Evolutionary conservation across 2,329 filamentous ascomycete genomes (phyloP).

Genomic region (Xylariales sp.): DNA sequence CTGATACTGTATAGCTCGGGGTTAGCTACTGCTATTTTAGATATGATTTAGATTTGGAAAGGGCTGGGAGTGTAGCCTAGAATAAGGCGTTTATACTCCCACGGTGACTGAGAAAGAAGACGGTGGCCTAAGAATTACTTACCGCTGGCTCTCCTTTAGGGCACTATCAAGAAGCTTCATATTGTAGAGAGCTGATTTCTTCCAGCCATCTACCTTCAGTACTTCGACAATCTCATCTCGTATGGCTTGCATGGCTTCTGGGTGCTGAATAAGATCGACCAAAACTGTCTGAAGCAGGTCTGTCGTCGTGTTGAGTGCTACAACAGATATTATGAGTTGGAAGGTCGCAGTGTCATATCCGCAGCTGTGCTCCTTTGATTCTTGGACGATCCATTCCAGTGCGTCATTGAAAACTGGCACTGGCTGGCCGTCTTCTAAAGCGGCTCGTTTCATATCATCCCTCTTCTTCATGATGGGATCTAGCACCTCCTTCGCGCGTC

Average conservation of each 20-base stretch:
- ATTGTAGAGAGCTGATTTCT: slow-evolving; percentile 45
- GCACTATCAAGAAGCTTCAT: slow-evolving; percentile 53
- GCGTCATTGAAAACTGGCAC: slow-evolving; percentile 48
- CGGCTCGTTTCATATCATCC: slow-evolving; percentile 30
- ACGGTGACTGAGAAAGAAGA: too few species aligned
- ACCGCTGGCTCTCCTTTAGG: slow-evolving; percentile 51
- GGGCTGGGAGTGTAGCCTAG: background rate
- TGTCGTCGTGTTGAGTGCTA: slow-evolving; percentile 54
- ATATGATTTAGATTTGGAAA: background rate
- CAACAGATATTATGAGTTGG: slow-evolving; percentile 49
- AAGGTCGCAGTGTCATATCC: slow-evolving; percentile 45
- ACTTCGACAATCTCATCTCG: slow-evolving; percentile 56
- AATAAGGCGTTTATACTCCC: background rate
- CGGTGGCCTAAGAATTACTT: background rate
- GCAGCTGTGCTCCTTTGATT: slow-evolving; percentile 44
- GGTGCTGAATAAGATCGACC: slow-evolving; percentile 55
- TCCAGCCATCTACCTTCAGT: slow-evolving; percentile 40
- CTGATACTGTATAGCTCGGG: slow-evolving; percentile 36
- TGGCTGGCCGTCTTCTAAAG: slow-evolving; percentile 33
- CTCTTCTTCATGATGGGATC: slow-evolving; percentile 42
- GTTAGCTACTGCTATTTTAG: background rate
- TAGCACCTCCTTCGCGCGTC: slow-evolving; percentile 43
- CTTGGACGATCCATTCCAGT: slow-evolving; percentile 55
- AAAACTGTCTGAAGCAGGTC: slow-evolving; percentile 51
- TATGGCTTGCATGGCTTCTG: slow-evolving; percentile 56